phyloP scores from a whole-genome alignment of 2,329 filamentous ascomycete genomes.

The Colletotrichum lini region DNA sequence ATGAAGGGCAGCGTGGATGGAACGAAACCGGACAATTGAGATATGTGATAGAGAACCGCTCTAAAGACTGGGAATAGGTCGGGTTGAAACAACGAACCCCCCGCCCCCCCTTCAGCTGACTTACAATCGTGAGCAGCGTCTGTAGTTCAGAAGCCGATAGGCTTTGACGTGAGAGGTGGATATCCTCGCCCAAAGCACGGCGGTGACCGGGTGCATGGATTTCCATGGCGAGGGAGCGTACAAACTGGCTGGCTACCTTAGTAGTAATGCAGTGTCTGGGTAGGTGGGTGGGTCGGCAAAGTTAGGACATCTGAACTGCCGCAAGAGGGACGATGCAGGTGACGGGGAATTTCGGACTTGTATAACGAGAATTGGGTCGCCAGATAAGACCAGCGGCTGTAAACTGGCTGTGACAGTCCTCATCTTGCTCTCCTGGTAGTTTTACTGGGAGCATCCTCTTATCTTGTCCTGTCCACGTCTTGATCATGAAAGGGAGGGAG shows the following conservation, averaged over 20 bases:
- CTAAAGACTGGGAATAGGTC: neutral
- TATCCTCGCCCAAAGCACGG: neutral
- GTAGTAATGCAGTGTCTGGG: neutral
- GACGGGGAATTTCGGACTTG: neutral
- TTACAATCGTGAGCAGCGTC: slow-evolving; percentile 1
- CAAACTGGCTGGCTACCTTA: slow-evolving; percentile 2
- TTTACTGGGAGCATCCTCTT: neutral
- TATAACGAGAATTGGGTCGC: neutral
- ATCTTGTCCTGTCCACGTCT: neutral
- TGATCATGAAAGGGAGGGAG: neutral
- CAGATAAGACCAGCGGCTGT: neutral
- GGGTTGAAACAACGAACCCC: neutral
- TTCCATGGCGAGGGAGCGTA: slow-evolving; percentile 4
- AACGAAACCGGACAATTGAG: neutral
- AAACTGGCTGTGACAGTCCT: neutral
- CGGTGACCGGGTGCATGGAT: neutral
- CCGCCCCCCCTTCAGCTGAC: neutral
- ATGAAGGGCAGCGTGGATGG: neutral
- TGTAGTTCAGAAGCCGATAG: neutral
- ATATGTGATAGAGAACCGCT: neutral
- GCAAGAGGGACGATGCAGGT: neutral
- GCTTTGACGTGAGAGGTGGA: neutral
- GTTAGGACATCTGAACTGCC: neutral
- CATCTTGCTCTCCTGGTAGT: neutral
- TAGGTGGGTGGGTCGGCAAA: neutral